Evolutionary conservation across 2,329 filamentous ascomycete genomes (phyloP).

Genomic region (Lasiodiplodia sp.): DNA sequence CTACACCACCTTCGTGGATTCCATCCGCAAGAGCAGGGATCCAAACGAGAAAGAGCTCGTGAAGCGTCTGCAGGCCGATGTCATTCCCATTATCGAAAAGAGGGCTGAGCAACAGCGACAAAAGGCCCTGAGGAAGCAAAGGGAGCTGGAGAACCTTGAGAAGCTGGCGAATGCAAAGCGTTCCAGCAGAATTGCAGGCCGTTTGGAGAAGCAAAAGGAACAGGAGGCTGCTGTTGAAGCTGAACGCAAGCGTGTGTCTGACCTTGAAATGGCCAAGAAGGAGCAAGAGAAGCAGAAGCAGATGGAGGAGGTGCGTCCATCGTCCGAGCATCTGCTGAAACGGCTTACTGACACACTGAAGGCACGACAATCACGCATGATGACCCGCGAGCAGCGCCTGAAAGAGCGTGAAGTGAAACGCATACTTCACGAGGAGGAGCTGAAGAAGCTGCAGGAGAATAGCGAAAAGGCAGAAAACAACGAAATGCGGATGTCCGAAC

Average conservation of each 20-base stretch:
- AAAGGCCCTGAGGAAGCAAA: slow-evolving; percentile 77
- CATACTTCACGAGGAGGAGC: slow-evolving; percentile 82
- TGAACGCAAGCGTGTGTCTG: slow-evolving; percentile 69
- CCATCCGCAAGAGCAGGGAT: slow-evolving; percentile 78
- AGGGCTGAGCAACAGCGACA: slow-evolving; percentile 72
- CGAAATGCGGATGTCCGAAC: slow-evolving; percentile 72
- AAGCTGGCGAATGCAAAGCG: slow-evolving; percentile 94
- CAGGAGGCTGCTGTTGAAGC: slow-evolving; percentile 76
- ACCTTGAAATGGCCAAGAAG: slow-evolving; percentile 68
- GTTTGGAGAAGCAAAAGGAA: slow-evolving; percentile 77
- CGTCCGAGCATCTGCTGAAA: neutral
- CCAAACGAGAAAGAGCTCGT: slow-evolving; percentile 83
- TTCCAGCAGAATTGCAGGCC: slow-evolving; percentile 86
- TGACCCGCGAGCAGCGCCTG: slow-evolving; percentile 84
- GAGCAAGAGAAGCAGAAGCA: slow-evolving; percentile 68
- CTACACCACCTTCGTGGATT: slow-evolving; percentile 73
- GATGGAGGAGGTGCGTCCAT: slow-evolving; percentile 64
- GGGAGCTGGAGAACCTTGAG: slow-evolving; percentile 80
- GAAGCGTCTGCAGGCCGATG: slow-evolving; percentile 74
- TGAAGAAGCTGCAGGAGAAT: slow-evolving; percentile 79
- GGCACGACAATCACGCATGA: slow-evolving; percentile 79
- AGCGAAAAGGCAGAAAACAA: slow-evolving; percentile 62
- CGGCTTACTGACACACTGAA: slow-evolving; percentile 43
- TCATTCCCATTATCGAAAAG: slow-evolving; percentile 84
- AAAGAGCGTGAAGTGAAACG: slow-evolving; percentile 86